phyloP scores from a whole-genome alignment of 2,329 filamentous ascomycete species.

The Pseudogymnoascus sp. region DNA sequence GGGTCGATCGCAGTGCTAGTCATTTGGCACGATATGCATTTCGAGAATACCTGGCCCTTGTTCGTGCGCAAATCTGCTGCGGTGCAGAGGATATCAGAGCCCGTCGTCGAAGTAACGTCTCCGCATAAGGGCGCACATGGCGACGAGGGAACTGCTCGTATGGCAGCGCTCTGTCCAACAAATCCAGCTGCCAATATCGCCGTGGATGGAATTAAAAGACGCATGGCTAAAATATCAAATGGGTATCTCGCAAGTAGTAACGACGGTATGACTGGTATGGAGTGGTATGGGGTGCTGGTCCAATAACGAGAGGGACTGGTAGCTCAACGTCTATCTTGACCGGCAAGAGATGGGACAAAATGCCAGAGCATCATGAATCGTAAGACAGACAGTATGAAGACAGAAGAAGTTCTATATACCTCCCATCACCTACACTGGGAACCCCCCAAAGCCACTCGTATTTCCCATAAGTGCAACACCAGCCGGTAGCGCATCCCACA shows the following conservation, averaged over 20 bases:
- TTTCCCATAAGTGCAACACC: background rate
- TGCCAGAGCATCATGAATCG: background rate
- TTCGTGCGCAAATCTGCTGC: conserved; percentile 10
- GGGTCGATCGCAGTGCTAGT: conserved; percentile 38
- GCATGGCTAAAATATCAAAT: conserved; percentile 11
- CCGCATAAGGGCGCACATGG: conserved; percentile 13
- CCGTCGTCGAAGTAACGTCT: conserved; percentile 10
- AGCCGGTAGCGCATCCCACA: background rate
- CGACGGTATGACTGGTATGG: background rate
- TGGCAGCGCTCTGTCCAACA: background rate
- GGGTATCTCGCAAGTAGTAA: conserved; percentile 3
- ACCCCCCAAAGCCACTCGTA: background rate
- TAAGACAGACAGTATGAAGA: background rate
- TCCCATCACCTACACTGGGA: background rate
- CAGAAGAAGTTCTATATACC: conserved; percentile 6
- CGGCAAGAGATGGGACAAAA: conserved; percentile 9
- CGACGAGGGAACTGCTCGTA: conserved; percentile 8
- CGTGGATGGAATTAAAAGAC: background rate
- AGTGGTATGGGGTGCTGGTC: background rate
- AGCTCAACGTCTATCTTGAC: conserved; percentile 9
- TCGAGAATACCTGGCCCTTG: conserved; percentile 19
- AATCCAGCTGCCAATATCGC: conserved; percentile 8
- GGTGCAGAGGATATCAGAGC: conserved; percentile 13
- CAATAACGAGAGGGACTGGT: background rate
- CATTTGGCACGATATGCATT: conserved; percentile 45